phyloP scores from a whole-genome alignment of 345 rosid genomes.

The Melastoma malabathricum region DNA sequence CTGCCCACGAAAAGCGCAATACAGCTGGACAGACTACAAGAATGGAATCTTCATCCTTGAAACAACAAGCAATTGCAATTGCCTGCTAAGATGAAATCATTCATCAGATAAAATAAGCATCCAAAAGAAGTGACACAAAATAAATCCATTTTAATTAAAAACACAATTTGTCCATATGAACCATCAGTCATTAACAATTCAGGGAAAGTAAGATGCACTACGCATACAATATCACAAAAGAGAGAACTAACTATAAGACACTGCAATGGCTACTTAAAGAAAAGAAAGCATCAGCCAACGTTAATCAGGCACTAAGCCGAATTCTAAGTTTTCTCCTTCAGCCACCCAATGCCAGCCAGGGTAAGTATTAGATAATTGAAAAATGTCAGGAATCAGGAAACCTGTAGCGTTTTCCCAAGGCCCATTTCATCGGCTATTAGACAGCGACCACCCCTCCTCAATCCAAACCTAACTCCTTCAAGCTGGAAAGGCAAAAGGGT shows the following conservation, averaged over 20 bases:
- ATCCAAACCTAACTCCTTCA: slow-evolving; percentile 70
- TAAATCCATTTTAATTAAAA: no score
- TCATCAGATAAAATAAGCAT: no score
- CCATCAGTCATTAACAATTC: no score
- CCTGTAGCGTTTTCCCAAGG: slow-evolving; percentile 95
- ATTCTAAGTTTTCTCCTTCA: no score
- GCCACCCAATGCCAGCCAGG: no score
- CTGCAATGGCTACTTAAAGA: no score
- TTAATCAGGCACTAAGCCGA: no score
- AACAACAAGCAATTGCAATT: slow-evolving; percentile 85
- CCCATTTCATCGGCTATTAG: slow-evolving; percentile 99
- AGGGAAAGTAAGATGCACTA: no score
- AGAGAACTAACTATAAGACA: no score
- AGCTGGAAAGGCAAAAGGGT: slow-evolving; percentile 76
- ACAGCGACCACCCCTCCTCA: slow-evolving; percentile 84
- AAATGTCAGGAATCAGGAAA: slow-evolving; percentile 6
- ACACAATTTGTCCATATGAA: no score
- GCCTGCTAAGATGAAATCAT: slow-evolving; percentile 38
- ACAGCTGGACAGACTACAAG: slow-evolving; percentile 94
- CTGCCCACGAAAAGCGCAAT: slow-evolving; percentile 86
- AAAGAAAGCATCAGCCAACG: no score
- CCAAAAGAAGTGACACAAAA: not conserved
- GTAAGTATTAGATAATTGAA: not conserved
- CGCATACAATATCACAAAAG: no score
- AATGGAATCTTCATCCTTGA: slow-evolving; percentile 58